Percentiles rank a stretch among this genome's conserved stretches.
Evolutionary conservation across 768 basidiomycete species (phyloP).

Genomic region (Lactarius tabidus): DNA sequence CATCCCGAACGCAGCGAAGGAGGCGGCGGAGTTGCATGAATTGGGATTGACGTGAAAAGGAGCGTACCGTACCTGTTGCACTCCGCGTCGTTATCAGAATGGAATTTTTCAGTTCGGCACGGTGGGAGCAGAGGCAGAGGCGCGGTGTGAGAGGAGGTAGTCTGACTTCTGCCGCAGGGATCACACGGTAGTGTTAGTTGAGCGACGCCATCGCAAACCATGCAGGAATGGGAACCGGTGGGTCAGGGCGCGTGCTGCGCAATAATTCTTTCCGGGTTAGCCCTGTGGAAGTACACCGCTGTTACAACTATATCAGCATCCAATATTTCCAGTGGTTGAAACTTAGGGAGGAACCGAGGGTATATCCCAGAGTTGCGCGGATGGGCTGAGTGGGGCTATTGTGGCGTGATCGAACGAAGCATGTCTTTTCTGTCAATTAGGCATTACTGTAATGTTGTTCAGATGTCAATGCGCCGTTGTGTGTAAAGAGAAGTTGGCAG

Average conservation of each 20-base stretch:
- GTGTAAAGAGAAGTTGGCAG: neutral
- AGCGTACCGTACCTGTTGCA: neutral
- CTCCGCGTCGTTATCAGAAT: neutral
- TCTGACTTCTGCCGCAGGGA: conserved; percentile 14
- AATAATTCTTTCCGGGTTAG: neutral
- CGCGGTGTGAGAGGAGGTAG: conserved; percentile 7
- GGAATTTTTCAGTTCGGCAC: neutral
- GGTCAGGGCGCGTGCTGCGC: neutral
- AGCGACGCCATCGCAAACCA: neutral
- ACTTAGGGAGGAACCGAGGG: neutral
- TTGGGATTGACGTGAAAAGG: conserved; percentile 6
- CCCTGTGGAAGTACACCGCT: neutral
- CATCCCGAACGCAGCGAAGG: too few species aligned
- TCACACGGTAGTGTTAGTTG: neutral
- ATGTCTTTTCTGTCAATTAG: neutral
- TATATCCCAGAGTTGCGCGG: neutral
- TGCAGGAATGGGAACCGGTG: neutral
- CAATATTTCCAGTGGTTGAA: neutral
- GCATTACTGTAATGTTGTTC: neutral
- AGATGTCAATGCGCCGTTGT: neutral
- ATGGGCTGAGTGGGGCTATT: neutral
- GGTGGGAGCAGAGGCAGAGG: neutral
- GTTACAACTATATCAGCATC: neutral
- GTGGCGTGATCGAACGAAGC: conserved; percentile 3
- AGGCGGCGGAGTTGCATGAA: conserved; percentile 12